Conservation (phyloP, 371 early-diverging fungal genomes). For the Circinella minor region DNA sequence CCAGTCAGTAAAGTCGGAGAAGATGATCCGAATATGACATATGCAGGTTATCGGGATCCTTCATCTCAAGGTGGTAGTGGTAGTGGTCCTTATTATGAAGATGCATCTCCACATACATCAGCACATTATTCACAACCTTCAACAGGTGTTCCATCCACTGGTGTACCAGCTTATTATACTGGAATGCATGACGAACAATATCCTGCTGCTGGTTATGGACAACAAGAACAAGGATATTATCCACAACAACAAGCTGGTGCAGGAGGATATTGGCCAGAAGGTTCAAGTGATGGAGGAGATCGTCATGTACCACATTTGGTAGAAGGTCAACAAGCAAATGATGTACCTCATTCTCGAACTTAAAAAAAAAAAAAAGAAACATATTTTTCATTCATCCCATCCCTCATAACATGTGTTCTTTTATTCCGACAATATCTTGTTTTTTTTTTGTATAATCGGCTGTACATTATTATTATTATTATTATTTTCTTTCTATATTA, state of each 20-base stretch:
- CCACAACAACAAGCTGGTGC: not conserved
- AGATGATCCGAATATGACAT: not conserved
- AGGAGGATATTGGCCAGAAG: constrained; percentile 13
- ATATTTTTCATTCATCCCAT: not conserved
- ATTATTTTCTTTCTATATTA: too few species aligned
- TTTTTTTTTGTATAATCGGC: too few species aligned
- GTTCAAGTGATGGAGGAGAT: constrained; percentile 11
- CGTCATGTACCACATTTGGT: constrained; percentile 18
- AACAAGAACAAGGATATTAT: constrained; percentile 6
- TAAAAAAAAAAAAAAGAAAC: not conserved
- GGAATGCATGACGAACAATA: too few species aligned
- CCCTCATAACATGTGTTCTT: too few species aligned
- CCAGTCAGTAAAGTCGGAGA: constrained; percentile 17
- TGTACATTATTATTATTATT: too few species aligned
- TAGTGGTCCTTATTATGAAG: constrained; percentile 15
- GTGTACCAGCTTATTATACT: constrained; percentile 12
- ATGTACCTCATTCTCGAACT: constrained; percentile 10
- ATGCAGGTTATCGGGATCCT: constrained; percentile 10
- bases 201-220: not conserved
- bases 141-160: constrained; percentile 5
- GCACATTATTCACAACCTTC: not conserved
- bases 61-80: not conserved
- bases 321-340: constrained; percentile 6
- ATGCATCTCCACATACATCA: constrained; percentile 15
- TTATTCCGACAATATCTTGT: too few species aligned